phyloP scores from a whole-genome alignment of 257 asterid genomes.

The Solanum chiquidenum region DNA sequence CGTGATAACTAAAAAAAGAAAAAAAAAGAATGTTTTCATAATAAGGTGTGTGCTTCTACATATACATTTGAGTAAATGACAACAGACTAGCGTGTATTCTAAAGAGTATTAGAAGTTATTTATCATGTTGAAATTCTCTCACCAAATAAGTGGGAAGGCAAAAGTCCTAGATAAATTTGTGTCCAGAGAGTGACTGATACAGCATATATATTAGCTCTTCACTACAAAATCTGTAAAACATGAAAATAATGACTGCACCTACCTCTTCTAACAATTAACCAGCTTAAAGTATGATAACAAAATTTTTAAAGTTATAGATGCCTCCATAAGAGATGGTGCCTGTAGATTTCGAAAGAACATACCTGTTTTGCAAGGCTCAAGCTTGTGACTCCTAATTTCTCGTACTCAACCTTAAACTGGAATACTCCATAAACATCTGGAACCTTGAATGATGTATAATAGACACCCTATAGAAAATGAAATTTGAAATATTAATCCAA shows the following conservation, averaged over 20 bases:
- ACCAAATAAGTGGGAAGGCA: neutral
- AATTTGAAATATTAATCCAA: neutral
- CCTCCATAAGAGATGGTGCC: neutral
- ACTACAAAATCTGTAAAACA: neutral
- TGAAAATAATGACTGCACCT: neutral
- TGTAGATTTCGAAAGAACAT: neutral
- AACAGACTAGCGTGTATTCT: neutral
- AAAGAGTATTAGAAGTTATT: neutral
- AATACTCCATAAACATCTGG: slow-evolving; percentile 93
- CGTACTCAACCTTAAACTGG: slow-evolving; percentile 81
- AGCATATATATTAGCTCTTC: neutral
- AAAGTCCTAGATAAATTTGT: neutral
- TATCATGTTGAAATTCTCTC: neutral
- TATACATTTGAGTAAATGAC: neutral
- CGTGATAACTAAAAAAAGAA: neutral
- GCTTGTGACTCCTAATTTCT: slow-evolving; percentile 64
- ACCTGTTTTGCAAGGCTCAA: slow-evolving; percentile 78
- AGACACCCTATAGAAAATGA: slow-evolving; percentile 45
- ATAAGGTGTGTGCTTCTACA: neutral
- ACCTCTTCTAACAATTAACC: neutral
- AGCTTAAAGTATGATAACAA: neutral
- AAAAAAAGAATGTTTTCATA: neutral
- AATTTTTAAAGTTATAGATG: neutral
- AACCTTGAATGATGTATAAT: slow-evolving; percentile 66
- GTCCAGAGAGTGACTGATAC: neutral